Conservation (phyloP, 2,329 filamentous ascomycete species). For the Diaporthe sp. region DNA sequence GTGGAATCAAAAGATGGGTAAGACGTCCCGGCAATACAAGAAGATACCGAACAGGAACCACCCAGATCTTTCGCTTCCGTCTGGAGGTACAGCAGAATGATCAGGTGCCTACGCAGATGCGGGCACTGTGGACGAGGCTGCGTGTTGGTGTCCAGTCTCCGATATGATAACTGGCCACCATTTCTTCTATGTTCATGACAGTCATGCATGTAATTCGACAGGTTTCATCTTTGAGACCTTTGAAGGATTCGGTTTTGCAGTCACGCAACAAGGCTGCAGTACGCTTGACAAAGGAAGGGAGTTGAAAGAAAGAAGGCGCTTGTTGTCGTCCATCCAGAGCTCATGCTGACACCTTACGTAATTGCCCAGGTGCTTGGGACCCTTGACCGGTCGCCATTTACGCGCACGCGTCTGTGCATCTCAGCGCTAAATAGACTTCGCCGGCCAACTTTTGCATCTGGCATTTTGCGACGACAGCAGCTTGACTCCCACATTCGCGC, state of each 20-base stretch:
- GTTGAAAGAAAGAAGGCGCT: not conserved
- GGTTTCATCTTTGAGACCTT: not conserved
- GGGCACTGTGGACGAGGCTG: no score
- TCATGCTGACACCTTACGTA: not conserved
- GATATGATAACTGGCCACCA: not conserved
- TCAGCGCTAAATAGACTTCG: conserved; percentile 26
- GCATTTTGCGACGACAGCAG: not conserved
- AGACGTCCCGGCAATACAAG: not conserved
- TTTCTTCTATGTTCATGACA: not conserved
- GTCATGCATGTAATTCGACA: not conserved
- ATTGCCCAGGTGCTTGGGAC: not conserved
- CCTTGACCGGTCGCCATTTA: conserved; percentile 3
- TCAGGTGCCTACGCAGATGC: no score
- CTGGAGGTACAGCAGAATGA: not conserved
- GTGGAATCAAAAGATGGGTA: not conserved
- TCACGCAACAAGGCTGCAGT: not conserved
- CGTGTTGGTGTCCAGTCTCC: not conserved
- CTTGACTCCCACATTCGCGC: not conserved
- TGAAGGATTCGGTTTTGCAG: no score
- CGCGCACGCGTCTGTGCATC: conserved; percentile 31
- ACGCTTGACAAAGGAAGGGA: not conserved
- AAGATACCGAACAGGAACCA: not conserved
- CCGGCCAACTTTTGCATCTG: conserved; percentile 3
- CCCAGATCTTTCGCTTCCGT: not conserved
- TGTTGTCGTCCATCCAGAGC: not conserved